These are phyloP conservation scores for Phytophthora multivora DNA, from an alignment of 352 stramenopile species.

Conservation along the genomic window DNA sequence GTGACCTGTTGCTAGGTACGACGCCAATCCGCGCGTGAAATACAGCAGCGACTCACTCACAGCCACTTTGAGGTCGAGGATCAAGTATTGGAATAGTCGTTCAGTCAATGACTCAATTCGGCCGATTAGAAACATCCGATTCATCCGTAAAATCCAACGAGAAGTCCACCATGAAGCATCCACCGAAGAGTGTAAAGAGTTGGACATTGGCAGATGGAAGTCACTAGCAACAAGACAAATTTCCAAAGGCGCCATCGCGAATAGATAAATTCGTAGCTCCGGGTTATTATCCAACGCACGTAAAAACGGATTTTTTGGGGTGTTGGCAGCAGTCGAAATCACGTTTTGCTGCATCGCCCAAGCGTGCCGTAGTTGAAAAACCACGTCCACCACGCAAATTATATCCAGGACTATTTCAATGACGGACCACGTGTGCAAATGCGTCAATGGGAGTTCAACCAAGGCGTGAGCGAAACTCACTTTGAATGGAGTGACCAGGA, in stretches of 20 bases:
- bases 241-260: slow-evolving; percentile 56
- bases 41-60: slow-evolving; percentile 47
- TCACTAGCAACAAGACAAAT: slow-evolving; percentile 29
- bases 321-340: not conserved
- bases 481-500: slow-evolving; percentile 55
- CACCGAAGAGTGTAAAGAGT: not conserved
- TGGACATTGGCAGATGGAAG: slow-evolving; percentile 16
- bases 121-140: slow-evolving; percentile 50
- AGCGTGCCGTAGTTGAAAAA: slow-evolving; percentile 37
- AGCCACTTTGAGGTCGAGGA: slow-evolving; percentile 63
- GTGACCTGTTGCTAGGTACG: slow-evolving; percentile 63
- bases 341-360: slow-evolving; percentile 13
- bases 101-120: slow-evolving; percentile 53
- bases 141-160: slow-evolving; percentile 60
- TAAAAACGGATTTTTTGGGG: not conserved
- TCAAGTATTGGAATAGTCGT: slow-evolving; percentile 55
- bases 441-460: slow-evolving; percentile 11
- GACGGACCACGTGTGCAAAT: slow-evolving; percentile 40
- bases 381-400: slow-evolving; percentile 48
- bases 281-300: slow-evolving; percentile 14
- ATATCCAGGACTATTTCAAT: slow-evolving; percentile 56
- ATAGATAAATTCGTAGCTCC: slow-evolving; percentile 38
- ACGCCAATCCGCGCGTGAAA: slow-evolving; percentile 45
- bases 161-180: slow-evolving; percentile 38
- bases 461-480: slow-evolving; percentile 57